These are phyloP conservation scores for Amoebophrya sp. DNA, from an alignment of 169 alveolate genomes.

Conservation along the genomic window DNA sequence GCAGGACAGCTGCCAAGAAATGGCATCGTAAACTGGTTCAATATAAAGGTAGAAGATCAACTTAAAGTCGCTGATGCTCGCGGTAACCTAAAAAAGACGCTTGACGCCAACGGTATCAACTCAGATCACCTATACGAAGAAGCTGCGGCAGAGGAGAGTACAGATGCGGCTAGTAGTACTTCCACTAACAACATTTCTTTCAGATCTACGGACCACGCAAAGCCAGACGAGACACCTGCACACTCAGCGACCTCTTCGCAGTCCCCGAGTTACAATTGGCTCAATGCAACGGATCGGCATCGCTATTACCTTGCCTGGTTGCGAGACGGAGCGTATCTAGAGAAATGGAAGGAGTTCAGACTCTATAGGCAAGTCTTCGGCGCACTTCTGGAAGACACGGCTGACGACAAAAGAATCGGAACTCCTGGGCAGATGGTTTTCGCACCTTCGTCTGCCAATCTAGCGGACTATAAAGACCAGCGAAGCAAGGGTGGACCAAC, in stretches of 20 bases:
- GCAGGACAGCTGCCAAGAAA: neutral
- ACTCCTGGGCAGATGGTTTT: no score
- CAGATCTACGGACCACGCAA: neutral
- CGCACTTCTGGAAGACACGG: no score
- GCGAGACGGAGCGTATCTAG: neutral
- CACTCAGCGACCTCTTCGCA: neutral
- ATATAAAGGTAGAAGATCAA: no score
- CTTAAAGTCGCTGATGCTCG: no score
- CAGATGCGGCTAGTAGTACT: neutral
- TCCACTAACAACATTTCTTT: neutral
- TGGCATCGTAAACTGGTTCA: neutral
- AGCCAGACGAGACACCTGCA: neutral
- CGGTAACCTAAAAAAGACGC: no score
- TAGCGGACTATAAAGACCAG: no score
- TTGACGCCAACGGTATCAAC: no score
- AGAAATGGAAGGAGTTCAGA: neutral
- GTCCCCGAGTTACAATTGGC: neutral
- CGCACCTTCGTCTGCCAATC: no score
- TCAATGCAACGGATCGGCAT: neutral
- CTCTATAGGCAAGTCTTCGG: no score
- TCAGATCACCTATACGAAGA: no score
- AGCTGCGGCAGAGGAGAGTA: neutral
- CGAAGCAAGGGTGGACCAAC: no score
- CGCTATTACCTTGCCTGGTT: neutral
- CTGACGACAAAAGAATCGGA: no score